Evolutionary conservation across 208 protist species (phyloP), one percentile per base, ranked within the genome.

Genomic region (Porcisia deanei): DNA sequence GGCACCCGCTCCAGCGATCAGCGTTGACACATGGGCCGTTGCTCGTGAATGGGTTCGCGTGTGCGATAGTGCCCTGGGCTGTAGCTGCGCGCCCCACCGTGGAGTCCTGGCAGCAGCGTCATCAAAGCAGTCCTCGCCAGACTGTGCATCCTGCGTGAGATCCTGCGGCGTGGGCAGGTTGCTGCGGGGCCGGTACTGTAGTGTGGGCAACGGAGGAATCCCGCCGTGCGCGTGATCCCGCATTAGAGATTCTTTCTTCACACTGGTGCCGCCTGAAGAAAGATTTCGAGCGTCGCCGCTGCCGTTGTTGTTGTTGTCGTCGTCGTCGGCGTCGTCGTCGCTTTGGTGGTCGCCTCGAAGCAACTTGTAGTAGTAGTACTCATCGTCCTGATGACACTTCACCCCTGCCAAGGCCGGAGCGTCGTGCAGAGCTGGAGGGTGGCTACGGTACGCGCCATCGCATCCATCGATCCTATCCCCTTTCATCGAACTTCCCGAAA

Each of bases 351-450:
- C 47, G 6, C 22, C 18, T 20, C 34, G 67, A 8, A 60, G 67
- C 49, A 60, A 53, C 34, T 57, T 9, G 67, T 39, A 30, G 67
- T 72, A 60, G 67, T 72, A 72, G 49, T 60, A 45, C 67, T 72
- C 67, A 6, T 49, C 7, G 67, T 30, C 58, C 0, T 14, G 34
- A 30, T n/a, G 55, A 3, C 39, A 34, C 0, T 64, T 54, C 54
- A 66, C 61, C 22, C 45, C 20, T 30, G 61, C 39, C 20, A 41
- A 25, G 6, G 3, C 39, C 9, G 61, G 37, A 25, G 39, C 39
- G 5, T 5, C 16, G 39, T 41, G 39, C 0, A 2, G 43, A 4
- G 12, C 61, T 25, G 39, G 61, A 5, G 61, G 39, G 25, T 66
- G 61, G 8, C 61, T 30, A 34, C 39, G 18, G 39, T 16, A 16